Base-by-base conservation (phyloP, 306 rosid genomes). In the Mimosa bimucronata region DNA sequence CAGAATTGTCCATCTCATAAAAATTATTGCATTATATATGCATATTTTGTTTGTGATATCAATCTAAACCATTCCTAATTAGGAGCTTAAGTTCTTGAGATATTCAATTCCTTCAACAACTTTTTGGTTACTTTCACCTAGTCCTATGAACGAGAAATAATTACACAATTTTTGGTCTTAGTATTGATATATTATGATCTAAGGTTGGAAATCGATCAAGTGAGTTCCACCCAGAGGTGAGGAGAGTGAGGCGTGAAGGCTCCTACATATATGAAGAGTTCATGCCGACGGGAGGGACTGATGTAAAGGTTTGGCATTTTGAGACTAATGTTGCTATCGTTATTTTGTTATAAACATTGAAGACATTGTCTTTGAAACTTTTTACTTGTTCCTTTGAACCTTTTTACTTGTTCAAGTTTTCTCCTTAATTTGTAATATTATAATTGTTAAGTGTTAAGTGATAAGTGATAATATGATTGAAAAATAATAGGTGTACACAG, bases 261-360 rank as follows among this genome's bases (percentile, higher is more conserved):
- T 92, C 98, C 44, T 94, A 94, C 80, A 92, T 94, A 84, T 94
- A 94, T 21, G 98, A 94, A 83, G 98, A 94, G 82, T 94, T 94
- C 87, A 92, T 92, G 97, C 94, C 98, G 55, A 94, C 98, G 16
- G 98, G 98, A 79, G 98, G 98, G 74, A 94, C 98, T 84, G 98
- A 94, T 88, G 98, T 94, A 79, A 94, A 94, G 98, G 98, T 94
- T 83, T 72, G 86, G 38, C 64, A 53, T 29, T 46, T 74, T 84
- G 83, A 77, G 44, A 44, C 48, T 81, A 61, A 1, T 61, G 9
- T 6, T 61, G 9, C 15, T 26, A 28, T 52, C 6, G 3, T 66
- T 48, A 25, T 75, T 75, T 25, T 14, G 66, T 75, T 62, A 52
- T 45, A 19, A 7, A 18, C 28, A n/a, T 7, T 34, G n/a, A 6